Base-by-base conservation (phyloP, 768 basidiomycete species). In the Lactifluus echinatus region DNA sequence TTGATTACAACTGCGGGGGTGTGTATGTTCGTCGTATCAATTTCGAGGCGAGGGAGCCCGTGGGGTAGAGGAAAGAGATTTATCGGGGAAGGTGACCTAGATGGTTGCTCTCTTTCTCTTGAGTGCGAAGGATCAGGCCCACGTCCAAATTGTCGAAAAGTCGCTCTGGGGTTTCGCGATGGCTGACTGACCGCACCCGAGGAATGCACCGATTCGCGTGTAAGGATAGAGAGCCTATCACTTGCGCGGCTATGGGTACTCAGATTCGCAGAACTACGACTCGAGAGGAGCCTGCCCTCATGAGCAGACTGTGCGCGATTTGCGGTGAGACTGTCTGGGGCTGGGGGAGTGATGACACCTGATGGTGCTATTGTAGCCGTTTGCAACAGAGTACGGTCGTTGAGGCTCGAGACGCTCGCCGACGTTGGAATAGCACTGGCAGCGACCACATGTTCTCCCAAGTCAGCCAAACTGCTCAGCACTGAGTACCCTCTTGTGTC, bases 241-340 rank as follows among this genome's bases (percentile, higher is more conserved):
- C 43, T 45, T 34, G 58, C 53, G n/a, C 46, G 52, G 11, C 58
- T 59, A 10, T 40, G 58, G 14, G 17, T 50, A 44, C 53, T 59
- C 34, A 55, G 28, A 42, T 45, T 50, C 17, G 17, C 21, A 23
- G 48, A 24, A 14, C 53, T 55, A 40, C 28, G 34, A n/a, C 44
- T 31, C n/a, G 21, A 24, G 34, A 8, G 7, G 42, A 2, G 21
- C 40, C 12, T 37, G 6, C 4, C 11, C 4, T 29, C 37, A 24
- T 44, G 7, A 21, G 17, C 11, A 8, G 14, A 14, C 1, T 37
- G 11, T 19, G 8, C n/a, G 4, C 12, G 19, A 31, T 31, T 21
- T n/a, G 12, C 33, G 8, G 31, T 31, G 28, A 57, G 44, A 11
- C 3, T 37, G 24, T 0, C n/a, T 12, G 12, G 31, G 17, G 8